Evolutionary conservation across 495 filamentous ascomycete species (phyloP).

Genomic region (Lasiosphaeria ovina): DNA sequence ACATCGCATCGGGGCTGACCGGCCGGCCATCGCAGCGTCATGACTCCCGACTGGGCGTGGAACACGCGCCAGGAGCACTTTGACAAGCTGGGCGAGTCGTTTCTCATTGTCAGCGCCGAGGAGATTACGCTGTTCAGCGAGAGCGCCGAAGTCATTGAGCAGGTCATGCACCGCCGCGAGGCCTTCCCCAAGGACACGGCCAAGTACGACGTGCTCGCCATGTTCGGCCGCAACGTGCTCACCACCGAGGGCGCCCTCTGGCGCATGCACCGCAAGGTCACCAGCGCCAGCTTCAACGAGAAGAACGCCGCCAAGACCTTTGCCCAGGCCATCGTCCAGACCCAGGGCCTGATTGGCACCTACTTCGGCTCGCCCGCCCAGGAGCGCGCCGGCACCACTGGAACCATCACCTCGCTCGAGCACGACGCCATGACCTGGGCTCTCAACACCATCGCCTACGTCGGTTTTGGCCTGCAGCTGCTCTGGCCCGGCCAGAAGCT

Average conservation of each 20-base stretch:
- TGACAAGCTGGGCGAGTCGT: constrained; percentile 41
- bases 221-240: constrained; percentile 65
- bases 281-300: constrained; percentile 66
- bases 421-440: constrained; percentile 61
- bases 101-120: constrained; percentile 54
- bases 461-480: constrained; percentile 61
- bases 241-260: constrained; percentile 61
- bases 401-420: constrained; percentile 50
- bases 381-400: constrained; percentile 27
- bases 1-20: constrained; percentile 1
- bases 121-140: constrained; percentile 48
- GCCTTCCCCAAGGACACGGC: constrained; percentile 66
- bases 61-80: constrained; percentile 34
- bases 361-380: constrained; percentile 40
- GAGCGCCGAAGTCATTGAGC: constrained; percentile 57
- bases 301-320: constrained; percentile 68
- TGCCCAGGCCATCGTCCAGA: constrained; percentile 56
- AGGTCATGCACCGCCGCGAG: constrained; percentile 58
- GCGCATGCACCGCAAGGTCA: constrained; percentile 67
- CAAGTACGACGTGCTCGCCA: constrained; percentile 53
- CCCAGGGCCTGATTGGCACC: constrained; percentile 50
- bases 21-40: constrained; percentile 25
- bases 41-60: constrained; percentile 39
- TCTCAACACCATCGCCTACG: constrained; percentile 66
- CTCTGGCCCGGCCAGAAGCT: constrained; percentile 53